Conservation (phyloP, 78 protist genomes). For the Dictyostelium discoideum region DNA sequence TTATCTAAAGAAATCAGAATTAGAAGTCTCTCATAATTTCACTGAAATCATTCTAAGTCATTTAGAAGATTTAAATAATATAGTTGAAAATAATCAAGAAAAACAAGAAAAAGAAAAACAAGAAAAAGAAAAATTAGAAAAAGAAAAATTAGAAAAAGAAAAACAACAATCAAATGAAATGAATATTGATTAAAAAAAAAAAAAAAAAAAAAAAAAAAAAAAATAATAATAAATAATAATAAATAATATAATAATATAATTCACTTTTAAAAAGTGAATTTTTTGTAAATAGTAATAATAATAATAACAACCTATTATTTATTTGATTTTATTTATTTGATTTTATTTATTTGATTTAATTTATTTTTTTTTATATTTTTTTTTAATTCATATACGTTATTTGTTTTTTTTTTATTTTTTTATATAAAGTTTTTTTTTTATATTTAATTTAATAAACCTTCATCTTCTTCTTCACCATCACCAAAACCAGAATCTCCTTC, state of each 20-base stretch:
- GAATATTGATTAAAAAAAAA: background rate
- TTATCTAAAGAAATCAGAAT: conserved; percentile 40
- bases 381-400: background rate
- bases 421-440: background rate
- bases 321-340: no score
- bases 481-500: conserved; percentile 12
- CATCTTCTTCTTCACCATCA: background rate
- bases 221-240: background rate
- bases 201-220: background rate
- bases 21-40: conserved; percentile 57
- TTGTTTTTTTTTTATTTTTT: background rate
- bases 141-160: background rate
- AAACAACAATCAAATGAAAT: conserved; percentile 3
- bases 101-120: background rate
- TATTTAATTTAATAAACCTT: background rate
- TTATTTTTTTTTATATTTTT: background rate
- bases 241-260: background rate
- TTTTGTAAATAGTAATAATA: background rate
- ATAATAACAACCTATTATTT: background rate
- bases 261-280: background rate
- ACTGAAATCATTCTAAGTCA: conserved; percentile 45
- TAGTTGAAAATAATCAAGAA: background rate
- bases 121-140: background rate
- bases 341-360: no score
- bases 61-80: conserved; percentile 32